phyloP scores from a whole-genome alignment of 2,329 filamentous ascomycete species.

The Aspergillus oerlinghausenensis region DNA sequence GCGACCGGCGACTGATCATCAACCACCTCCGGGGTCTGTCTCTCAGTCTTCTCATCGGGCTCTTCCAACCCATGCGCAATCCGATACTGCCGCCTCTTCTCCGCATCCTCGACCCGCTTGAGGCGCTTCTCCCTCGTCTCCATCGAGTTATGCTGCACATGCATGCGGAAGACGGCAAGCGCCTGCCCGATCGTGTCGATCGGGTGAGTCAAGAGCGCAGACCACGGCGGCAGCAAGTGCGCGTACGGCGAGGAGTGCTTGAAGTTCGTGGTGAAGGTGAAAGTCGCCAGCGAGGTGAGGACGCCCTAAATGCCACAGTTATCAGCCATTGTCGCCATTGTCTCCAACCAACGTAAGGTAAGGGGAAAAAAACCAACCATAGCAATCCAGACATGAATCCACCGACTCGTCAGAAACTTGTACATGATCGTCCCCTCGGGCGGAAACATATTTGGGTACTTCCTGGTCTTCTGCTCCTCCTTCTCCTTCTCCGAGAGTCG shows the following conservation, averaged over 20 bases:
- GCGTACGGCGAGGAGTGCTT: conserved; percentile 71
- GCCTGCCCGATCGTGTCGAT: conserved; percentile 61
- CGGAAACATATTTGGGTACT: conserved; percentile 88
- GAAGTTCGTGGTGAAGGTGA: conserved; percentile 76
- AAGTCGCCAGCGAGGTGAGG: conserved; percentile 63
- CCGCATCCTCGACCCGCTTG: conserved; percentile 74
- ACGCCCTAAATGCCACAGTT: conserved; percentile 49
- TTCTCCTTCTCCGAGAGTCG: conserved; percentile 62
- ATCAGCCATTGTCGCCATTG: not conserved
- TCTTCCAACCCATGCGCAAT: conserved; percentile 76
- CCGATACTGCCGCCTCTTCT: conserved; percentile 80
- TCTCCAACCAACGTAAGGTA: not conserved
- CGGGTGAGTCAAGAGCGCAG: conserved; percentile 66
- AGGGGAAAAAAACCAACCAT: conserved; percentile 52
- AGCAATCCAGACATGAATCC: conserved; percentile 76
- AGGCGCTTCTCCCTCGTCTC: conserved; percentile 67
- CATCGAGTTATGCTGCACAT: conserved; percentile 66
- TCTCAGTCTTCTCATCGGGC: conserved; percentile 31
- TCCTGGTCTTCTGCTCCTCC: conserved; percentile 60
- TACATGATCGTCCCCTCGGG: conserved; percentile 75
- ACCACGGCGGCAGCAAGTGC: conserved; percentile 69
- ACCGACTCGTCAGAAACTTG: conserved; percentile 74
- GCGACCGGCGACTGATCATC: conserved; percentile 39
- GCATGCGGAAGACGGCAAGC: conserved; percentile 69
- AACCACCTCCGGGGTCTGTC: conserved; percentile 29